A percentile compares a stretch with the other conserved stretches of the same genome.
phyloP scores from a whole-genome alignment of 2,329 filamentous ascomycete genomes.

The Colletotrichum plurivorum region DNA sequence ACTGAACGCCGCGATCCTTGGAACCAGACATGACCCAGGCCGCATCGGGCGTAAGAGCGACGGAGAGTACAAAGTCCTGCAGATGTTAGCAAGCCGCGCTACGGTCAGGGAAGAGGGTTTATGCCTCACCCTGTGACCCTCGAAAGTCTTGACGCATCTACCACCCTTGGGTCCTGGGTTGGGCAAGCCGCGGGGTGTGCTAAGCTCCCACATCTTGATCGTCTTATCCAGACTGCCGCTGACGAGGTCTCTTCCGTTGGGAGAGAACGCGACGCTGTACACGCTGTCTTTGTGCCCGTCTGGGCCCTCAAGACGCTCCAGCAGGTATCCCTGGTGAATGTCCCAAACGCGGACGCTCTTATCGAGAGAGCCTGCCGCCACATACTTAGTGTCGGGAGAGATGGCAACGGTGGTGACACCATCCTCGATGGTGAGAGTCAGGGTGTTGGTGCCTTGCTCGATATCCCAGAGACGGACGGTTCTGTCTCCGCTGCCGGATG shows the following conservation, averaged over 20 bases:
- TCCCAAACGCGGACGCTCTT: constrained; percentile 99
- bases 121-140: constrained; percentile 86
- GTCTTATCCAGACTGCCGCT: constrained; percentile 97
- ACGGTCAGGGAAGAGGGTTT: constrained; percentile 3
- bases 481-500: constrained; percentile 93
- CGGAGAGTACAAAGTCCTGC: constrained; percentile 95
- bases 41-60: constrained; percentile 93
- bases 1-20: constrained; percentile 97
- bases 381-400: constrained; percentile 93
- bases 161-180: constrained; percentile 83
- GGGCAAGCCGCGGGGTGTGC: constrained; percentile 76
- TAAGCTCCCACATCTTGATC: constrained; percentile 99
- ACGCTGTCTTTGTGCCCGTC: constrained; percentile 98
- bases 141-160: constrained; percentile 96
- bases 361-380: constrained; percentile 94
- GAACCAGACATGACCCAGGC: constrained; percentile 97
- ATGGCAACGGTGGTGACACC: constrained; percentile 98
- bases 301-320: constrained; percentile 92
- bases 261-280: constrained; percentile 96
- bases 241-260: constrained; percentile 92
- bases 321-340: constrained; percentile 84
- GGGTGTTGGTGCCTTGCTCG: constrained; percentile 83
- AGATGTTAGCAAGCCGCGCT: constrained; percentile 45
- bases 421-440: constrained; percentile 93
- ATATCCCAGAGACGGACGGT: constrained; percentile 98